Evolutionary conservation across 345 rosid genomes (phyloP), one percentile per base, ranked within the genome.

Genomic region (Garcia nutans): DNA sequence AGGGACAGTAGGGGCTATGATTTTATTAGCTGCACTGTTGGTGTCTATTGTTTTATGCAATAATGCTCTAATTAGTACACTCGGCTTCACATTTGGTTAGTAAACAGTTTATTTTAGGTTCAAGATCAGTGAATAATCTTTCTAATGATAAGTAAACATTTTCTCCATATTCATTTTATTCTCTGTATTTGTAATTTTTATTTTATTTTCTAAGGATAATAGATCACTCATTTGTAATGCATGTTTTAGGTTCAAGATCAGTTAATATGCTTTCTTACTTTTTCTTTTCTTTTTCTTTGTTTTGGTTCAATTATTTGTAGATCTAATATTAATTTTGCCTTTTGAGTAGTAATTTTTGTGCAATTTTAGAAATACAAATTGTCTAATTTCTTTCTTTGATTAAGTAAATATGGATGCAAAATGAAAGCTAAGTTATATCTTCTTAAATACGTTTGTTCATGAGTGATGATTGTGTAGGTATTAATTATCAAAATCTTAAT

Each of bases 31-130:
- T n/a, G 96, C 91, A 0, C 93, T 98, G n/a, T 96, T 98, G 3
- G 98, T 96, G 12, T 96, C 99, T 55, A 96, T 96, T 78, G 99
- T 96, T 74, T 91, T 96, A 54, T 96, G 99, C 89, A 96, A 96
- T 89, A 96, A 96, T 86, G 98, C 99, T 60, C 97, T 96, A 71
- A 96, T 96, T 74, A 92, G 95, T 89, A 86, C 97, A 7, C 97
- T 96, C 23, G 94, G 96, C 65, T 96, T 96, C 88, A 89, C 93
- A 68, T 96, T 96, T 62, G 99, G 99, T 96, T 24, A 76, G 82
- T 61, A 13, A 0, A 19, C 6, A 3, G 10, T 72, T 37, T 42
- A 45, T 69, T 50, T 68, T 33, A 16, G 50, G 54, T 72, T 44
- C 15, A 22, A 11, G 24, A 17, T 70, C 63, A 49, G 15, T 49